Base-by-base conservation (phyloP, 2,329 filamentous ascomycete species). In the Diaporthe aspalathi region DNA sequence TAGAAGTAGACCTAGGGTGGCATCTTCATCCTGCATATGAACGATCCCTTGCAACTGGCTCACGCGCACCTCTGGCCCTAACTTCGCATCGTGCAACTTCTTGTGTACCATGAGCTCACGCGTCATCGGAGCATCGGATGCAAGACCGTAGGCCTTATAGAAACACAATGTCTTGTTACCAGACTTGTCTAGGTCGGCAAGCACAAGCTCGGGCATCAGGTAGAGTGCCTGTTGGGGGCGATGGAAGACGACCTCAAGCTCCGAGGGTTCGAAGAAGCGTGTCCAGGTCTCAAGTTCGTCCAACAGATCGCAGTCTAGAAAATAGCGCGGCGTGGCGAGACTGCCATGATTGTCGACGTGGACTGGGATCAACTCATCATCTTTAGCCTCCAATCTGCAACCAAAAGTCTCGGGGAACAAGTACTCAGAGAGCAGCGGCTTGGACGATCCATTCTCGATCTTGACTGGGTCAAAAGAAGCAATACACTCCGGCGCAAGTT, bases 161-260 rank as follows among this genome's bases (percentile, higher is more conserved):
- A 62, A 62, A 29, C 56, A 62, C 40, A 62, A 16, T 5, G 56
- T 62, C 24, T 62, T 62, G 40, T 47, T 9, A 9, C 56, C 40
- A 20, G 56, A 47, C 3, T 47, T 47, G 11, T 47, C 56, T n/a
- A 62, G 40, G 24, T 62, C 40, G 9, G 56, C 56, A 12, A 62
- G 56, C 17, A 62, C 40, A 45, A 47, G 40, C 56, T 62, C 56
- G 6, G 56, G 56, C 24, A 20, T 47, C 35, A 29, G 40, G 20
- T 47, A 62, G 17, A 62, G 56, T 5, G 56, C 56, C 56, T 62
- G 56, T 17, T 62, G 4, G 24, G 56, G 56, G 24, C 56, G 56
- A 2, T 32, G 40, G 16, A 62, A 62, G 9, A 62, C 40, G 1
- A 62, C 40, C 40, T 62, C 24, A 22, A 62, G 56, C 40, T 62